Evolutionary conservation across 139 green algal species (phyloP).

Genomic region (Chlamydomonas sp.): DNA sequence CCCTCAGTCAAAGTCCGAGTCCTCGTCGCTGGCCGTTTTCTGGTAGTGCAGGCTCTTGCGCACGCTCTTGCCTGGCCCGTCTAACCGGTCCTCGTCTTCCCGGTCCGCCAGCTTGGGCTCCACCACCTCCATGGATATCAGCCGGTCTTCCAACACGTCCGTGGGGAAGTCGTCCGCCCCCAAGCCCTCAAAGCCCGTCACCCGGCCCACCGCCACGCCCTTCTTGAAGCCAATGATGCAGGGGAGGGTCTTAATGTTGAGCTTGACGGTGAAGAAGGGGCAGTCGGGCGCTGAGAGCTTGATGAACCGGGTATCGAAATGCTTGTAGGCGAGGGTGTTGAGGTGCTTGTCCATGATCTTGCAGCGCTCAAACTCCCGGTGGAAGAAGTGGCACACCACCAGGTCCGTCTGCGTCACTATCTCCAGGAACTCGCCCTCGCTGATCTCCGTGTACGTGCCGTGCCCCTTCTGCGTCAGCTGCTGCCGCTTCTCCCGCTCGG

Average conservation of each 20-base stretch:
- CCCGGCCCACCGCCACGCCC: conserved; percentile 78
- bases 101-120: conserved; percentile 28
- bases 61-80: conserved; percentile 30
- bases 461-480: conserved; percentile 85
- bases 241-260: conserved; percentile 90
- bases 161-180: conserved; percentile 88
- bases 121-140: conserved; percentile 50
- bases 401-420: conserved; percentile 84
- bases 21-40: conserved; percentile 68
- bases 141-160: conserved; percentile 55
- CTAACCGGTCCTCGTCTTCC: conserved; percentile 25
- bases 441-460: conserved; percentile 79
- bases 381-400: conserved; percentile 95
- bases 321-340: conserved; percentile 65
- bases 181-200: conserved; percentile 93
- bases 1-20: conserved; percentile 77
- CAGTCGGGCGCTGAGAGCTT: conserved; percentile 87
- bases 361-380: conserved; percentile 96
- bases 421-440: conserved; percentile 93
- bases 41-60: conserved; percentile 46
- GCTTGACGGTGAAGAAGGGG: conserved; percentile 96
- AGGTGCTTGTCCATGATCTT: conserved; percentile 98
- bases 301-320: conserved; percentile 94
- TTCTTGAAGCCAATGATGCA: conserved; percentile 85
- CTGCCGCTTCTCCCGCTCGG: conserved; percentile 84